Conservation (phyloP, 2,329 filamentous ascomycete species). For the Xylariaceae sp. region DNA sequence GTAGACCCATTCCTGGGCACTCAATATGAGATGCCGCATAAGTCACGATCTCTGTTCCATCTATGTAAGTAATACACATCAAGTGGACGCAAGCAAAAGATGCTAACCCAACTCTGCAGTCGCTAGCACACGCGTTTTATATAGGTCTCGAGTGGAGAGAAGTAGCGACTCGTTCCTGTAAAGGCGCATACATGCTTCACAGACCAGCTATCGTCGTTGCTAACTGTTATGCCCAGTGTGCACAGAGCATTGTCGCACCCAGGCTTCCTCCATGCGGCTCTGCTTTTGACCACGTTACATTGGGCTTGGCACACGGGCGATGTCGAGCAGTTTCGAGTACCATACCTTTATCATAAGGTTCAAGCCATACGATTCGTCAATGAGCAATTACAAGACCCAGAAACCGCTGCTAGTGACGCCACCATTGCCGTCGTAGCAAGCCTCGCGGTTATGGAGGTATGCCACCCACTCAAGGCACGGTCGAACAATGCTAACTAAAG, state of each 20-base stretch:
- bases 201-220: neutral
- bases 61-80: conserved; percentile 40
- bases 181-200: conserved; percentile 9
- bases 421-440: conserved; percentile 52
- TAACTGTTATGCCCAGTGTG: conserved; percentile 40
- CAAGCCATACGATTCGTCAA: conserved; percentile 54
- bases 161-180: conserved; percentile 44
- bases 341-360: conserved; percentile 54
- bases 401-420: conserved; percentile 47
- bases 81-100: conserved; percentile 21
- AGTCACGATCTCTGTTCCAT: conserved; percentile 45
- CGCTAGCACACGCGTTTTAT: conserved; percentile 49
- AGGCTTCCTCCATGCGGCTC: conserved; percentile 52
- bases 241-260: conserved; percentile 51
- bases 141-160: conserved; percentile 48
- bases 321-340: conserved; percentile 51
- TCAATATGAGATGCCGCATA: conserved; percentile 42
- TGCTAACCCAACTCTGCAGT: conserved; percentile 39
- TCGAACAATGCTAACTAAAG: conserved; percentile 15
- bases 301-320: conserved; percentile 54
- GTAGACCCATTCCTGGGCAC: conserved; percentile 39
- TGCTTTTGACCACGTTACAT: conserved; percentile 52
- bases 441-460: conserved; percentile 52
- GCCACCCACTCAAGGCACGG: conserved; percentile 4
- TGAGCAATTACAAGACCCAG: conserved; percentile 48